Evolutionary conservation across 306 rosid species (phyloP), one percentile per base, ranked within the genome.

Genomic region (Sphenostylis stenocarpa): DNA sequence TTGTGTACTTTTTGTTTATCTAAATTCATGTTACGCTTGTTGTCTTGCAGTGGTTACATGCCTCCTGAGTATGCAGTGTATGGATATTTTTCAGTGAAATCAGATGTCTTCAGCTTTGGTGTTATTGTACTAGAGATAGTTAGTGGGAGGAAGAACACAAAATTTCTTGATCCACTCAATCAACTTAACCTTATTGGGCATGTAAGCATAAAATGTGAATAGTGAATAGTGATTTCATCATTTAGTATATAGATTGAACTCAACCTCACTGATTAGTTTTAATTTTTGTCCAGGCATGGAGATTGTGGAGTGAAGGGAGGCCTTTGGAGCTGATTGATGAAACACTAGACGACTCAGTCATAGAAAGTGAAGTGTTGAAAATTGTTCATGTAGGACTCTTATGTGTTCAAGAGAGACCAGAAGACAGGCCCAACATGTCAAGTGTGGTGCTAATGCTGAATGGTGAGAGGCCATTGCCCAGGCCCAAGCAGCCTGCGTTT

Each of bases 31-130:
- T 15, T 16, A 1, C 7, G 55, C 2, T 11, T 61, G 0, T 38
- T 8, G 13, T 7, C 23, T 41, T 76, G n/a, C 38, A 89, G 90
- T 57, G 90, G 90, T 13, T 89, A 89, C 7, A 89, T 89, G 86
- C 81, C 89, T 70, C 93, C 88, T 0, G 89, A 89, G 51, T 89
- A 87, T 67, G 94, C 87, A 0, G 7, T 61, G 20, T 79, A 76
- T 3, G 91, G 90, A 1, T 73, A 55, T 3, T 87, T 87, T 26
- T 87, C 88, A 0, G 34, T 82, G 7, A 87, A 87, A 58, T 87
- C 88, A 0, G 88, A 89, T 38, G 86, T 85, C 7, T 87, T 87
- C 5, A 85, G 91, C 72, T 87, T 85, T 41, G 88, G 94, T 0
- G 84, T 85, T 0, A 47, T 87, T 28, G 28, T 84, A 49, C 31